Percentiles rank a stretch among this genome's conserved stretches.
Conservation (phyloP, 495 filamentous ascomycete genomes). For the Aspergillus asperescens region DNA sequence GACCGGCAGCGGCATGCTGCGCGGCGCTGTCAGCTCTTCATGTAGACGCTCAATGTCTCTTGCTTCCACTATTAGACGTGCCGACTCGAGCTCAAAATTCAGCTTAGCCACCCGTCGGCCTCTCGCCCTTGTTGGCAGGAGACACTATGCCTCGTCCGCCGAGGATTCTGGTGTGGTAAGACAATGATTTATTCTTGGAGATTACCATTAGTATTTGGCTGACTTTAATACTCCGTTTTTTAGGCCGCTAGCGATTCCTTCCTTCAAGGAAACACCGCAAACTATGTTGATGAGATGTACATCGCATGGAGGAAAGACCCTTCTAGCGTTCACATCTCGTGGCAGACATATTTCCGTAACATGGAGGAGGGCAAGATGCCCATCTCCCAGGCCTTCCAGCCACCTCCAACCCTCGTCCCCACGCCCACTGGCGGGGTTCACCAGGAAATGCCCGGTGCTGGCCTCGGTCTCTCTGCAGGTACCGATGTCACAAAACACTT, state of each 20-base stretch:
- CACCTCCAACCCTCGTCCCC: constrained; percentile 86
- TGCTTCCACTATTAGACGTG: constrained; percentile 39
- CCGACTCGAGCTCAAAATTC: constrained; percentile 41
- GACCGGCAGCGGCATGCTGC: constrained; percentile 50
- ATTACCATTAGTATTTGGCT: constrained; percentile 17
- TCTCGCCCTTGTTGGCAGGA: constrained; percentile 38
- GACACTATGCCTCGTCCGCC: constrained; percentile 53
- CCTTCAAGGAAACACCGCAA: constrained; percentile 88
- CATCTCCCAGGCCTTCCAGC: constrained; percentile 91
- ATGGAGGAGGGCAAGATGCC: constrained; percentile 98
- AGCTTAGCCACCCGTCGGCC: constrained; percentile 39
- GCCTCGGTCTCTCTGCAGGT: constrained; percentile 61
- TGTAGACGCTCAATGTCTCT: constrained; percentile 44
- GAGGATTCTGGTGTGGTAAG: constrained; percentile 42
- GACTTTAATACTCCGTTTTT: constrained; percentile 10
- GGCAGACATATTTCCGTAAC: constrained; percentile 99
- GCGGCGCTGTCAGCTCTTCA: constrained; percentile 43
- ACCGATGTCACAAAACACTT: constrained; percentile 91
- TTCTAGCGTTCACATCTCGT: constrained; percentile 90
- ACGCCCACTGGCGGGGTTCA: constrained; percentile 71
- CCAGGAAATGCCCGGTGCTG: constrained; percentile 63
- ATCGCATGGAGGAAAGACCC: constrained; percentile 93
- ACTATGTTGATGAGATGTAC: constrained; percentile 99
- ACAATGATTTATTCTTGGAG: neutral
- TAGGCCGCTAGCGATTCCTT: constrained; percentile 91